phyloP scores from a whole-genome alignment of 2,329 filamentous ascomycete species.

The Pleurostoma richardsiae region DNA sequence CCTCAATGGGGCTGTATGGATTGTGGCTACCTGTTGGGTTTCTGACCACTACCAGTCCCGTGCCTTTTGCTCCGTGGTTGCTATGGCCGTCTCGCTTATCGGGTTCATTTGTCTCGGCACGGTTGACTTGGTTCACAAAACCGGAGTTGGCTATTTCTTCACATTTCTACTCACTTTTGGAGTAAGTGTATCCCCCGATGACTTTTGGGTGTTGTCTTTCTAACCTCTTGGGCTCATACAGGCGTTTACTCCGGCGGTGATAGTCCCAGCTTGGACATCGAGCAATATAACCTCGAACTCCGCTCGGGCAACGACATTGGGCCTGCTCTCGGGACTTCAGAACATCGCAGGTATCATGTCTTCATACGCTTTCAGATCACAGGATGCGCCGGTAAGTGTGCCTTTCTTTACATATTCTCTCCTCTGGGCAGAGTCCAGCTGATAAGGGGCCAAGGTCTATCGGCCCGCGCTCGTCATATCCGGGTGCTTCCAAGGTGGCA shows the following conservation, averaged over 20 bases:
- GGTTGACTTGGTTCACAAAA: conserved; percentile 8
- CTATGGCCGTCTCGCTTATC: conserved; percentile 1
- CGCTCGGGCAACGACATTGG: conserved; percentile 8
- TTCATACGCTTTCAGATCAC: neutral
- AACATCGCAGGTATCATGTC: neutral
- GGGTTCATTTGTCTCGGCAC: conserved; percentile 14
- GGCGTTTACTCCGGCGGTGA: conserved; percentile 10
- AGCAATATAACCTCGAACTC: conserved; percentile 12
- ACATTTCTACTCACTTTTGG: conserved; percentile 13
- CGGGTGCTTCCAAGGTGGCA: neutral
- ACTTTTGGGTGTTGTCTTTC: too few relatives aligned
- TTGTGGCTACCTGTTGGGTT: conserved; percentile 10
- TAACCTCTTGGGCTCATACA: too few relatives aligned
- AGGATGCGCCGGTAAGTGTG: neutral
- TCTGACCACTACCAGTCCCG: conserved; percentile 13
- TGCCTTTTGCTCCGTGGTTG: conserved; percentile 7
- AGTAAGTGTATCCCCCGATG: neutral
- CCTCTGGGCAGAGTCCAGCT: too few relatives aligned
- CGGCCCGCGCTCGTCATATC: neutral
- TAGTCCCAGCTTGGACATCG: conserved; percentile 13
- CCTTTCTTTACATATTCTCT: too few relatives aligned
- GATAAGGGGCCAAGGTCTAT: neutral
- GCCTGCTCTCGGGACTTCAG: neutral
- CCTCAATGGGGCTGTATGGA: conserved; percentile 10
- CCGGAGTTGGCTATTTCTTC: conserved; percentile 13